A percentile compares a stretch with the other conserved stretches of the same genome.
Conservation (phyloP, 495 filamentous ascomycete genomes). For the Hyaloscypha variabilis region DNA sequence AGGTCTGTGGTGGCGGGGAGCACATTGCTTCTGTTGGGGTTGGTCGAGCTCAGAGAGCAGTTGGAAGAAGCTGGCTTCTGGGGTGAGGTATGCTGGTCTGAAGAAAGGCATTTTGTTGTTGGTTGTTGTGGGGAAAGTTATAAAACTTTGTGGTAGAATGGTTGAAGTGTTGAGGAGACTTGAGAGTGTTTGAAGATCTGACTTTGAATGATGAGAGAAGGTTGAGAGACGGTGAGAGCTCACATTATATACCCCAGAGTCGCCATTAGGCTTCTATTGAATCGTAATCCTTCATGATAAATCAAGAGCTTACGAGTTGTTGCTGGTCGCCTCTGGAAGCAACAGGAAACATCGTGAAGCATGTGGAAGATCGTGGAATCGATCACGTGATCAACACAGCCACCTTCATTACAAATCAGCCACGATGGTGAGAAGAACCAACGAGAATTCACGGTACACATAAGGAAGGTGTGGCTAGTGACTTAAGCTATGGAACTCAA, state of each 20-base stretch:
- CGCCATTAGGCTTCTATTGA: slow-evolving; percentile 14
- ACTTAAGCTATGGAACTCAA: background rate
- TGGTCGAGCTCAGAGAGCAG: slow-evolving; percentile 73
- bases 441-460: background rate
- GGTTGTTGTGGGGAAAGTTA: slow-evolving; percentile 12
- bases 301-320: slow-evolving; percentile 23
- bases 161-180: slow-evolving; percentile 19
- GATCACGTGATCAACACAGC: slow-evolving; percentile 7
- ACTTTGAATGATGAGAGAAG: slow-evolving; percentile 28
- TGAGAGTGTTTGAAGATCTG: slow-evolving; percentile 13
- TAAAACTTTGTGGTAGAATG: background rate
- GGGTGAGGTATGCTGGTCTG: slow-evolving; percentile 51
- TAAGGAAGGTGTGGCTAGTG: background rate
- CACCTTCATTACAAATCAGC: slow-evolving; percentile 19
- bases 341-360: slow-evolving; percentile 15
- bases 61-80: slow-evolving; percentile 57
- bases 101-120: slow-evolving; percentile 66
- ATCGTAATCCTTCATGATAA: slow-evolving; percentile 22
- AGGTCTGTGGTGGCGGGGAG: slow-evolving; percentile 30
- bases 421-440: background rate
- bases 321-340: slow-evolving; percentile 21
- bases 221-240: slow-evolving; percentile 6
- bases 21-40: slow-evolving; percentile 31
- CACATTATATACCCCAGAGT: slow-evolving; percentile 19
- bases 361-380: slow-evolving; percentile 14